Evolutionary conservation across 495 filamentous ascomycete genomes (phyloP).

Genomic region (Parmelia sp.): DNA sequence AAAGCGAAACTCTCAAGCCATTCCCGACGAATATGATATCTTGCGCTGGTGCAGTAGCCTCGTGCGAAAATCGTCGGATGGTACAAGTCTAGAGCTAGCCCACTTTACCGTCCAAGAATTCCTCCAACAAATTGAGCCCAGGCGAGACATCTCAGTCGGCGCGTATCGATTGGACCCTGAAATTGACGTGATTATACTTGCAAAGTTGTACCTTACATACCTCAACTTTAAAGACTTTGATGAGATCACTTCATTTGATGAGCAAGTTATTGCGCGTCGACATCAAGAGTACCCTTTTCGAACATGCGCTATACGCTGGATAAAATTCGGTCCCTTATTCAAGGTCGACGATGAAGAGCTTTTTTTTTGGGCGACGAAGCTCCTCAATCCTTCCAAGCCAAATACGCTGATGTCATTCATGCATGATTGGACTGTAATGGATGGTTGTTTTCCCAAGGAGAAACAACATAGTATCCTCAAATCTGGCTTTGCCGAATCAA

Average conservation of each 20-base stretch:
- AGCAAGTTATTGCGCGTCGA: not conserved
- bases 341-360: not conserved
- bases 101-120: conserved; percentile 36
- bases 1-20: conserved; percentile 11
- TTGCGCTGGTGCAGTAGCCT: conserved; percentile 30
- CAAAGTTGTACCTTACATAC: conserved; percentile 17
- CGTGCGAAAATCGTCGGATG: conserved; percentile 23
- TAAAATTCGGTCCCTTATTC: not conserved
- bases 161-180: conserved; percentile 14
- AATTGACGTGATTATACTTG: not conserved
- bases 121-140: conserved; percentile 19
- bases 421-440: not conserved
- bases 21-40: conserved; percentile 25
- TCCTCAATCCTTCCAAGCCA: not conserved
- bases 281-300: not conserved
- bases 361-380: not conserved
- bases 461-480: not conserved
- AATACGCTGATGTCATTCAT: not conserved
- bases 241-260: not conserved
- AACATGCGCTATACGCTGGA: not conserved
- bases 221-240: conserved; percentile 19
- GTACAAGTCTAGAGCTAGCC: conserved; percentile 26
- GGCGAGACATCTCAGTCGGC: not conserved
- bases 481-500: not conserved
- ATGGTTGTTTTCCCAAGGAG: not conserved